Percentiles rank a stretch among this genome's conserved stretches.
phyloP scores from a whole-genome alignment of 2,329 filamentous ascomycete genomes.

The Aspergillus hortae region DNA sequence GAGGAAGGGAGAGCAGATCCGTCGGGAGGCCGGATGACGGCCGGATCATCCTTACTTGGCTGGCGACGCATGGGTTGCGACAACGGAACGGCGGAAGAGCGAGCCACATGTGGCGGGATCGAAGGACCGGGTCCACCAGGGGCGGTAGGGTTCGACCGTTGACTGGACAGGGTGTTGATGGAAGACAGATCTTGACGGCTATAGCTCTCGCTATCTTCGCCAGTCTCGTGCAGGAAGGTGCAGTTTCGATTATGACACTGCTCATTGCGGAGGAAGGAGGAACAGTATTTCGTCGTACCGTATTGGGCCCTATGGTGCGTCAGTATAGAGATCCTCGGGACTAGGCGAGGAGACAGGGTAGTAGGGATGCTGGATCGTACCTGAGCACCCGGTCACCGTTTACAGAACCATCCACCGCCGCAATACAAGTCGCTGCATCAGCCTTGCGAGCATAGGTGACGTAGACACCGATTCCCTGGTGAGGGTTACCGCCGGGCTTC shows the following conservation, averaged over 20 bases:
- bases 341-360: neutral
- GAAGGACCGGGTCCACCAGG: conserved; percentile 16
- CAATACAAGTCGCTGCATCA: conserved; percentile 85
- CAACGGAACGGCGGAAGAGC: conserved; percentile 50
- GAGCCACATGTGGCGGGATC: conserved; percentile 40
- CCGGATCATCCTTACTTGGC: conserved; percentile 69
- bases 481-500: conserved; percentile 66
- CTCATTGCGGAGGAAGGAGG: conserved; percentile 90
- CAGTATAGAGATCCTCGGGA: conserved; percentile 1
- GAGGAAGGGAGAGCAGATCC: conserved; percentile 88
- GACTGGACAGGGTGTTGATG: conserved; percentile 84
- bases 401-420: conserved; percentile 84
- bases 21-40: conserved; percentile 59
- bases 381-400: conserved; percentile 85
- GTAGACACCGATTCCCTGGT: conserved; percentile 91
- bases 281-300: conserved; percentile 98
- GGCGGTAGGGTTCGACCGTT: conserved; percentile 46
- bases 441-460: conserved; percentile 94
- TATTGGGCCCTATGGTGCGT: conserved; percentile 56
- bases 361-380: conserved; percentile 45
- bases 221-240: conserved; percentile 96
- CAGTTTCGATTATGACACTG: conserved; percentile 93
- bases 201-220: conserved; percentile 97
- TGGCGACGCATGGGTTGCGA: conserved; percentile 66
- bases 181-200: conserved; percentile 91